Percentiles rank a stretch among this genome's conserved stretches.
phyloP scores from a whole-genome alignment of 208 protist genomes.

The Trypanosoma congolense region DNA sequence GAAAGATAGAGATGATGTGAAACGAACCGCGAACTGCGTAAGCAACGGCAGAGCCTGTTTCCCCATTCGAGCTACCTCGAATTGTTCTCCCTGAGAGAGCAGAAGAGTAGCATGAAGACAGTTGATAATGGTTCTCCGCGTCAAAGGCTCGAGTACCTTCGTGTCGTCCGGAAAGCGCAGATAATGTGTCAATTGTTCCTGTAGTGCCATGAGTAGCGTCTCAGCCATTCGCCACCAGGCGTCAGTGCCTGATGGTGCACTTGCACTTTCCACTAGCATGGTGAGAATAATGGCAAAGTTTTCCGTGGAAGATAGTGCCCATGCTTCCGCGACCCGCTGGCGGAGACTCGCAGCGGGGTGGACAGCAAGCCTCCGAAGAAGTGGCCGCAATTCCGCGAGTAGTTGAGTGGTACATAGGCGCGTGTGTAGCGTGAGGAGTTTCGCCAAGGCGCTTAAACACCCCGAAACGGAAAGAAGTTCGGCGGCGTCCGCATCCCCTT shows the following conservation, averaged over 20 bases:
- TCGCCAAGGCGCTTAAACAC: slow-evolving; percentile 11
- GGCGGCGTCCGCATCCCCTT: background rate
- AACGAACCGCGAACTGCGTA: slow-evolving; percentile 62
- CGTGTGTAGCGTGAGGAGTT: background rate
- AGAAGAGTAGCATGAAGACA: slow-evolving; percentile 17
- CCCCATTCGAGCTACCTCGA: slow-evolving; percentile 71
- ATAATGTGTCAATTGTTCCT: slow-evolving; percentile 52
- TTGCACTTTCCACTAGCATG: slow-evolving; percentile 12
- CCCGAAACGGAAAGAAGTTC: slow-evolving; percentile 9
- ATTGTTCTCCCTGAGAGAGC: slow-evolving; percentile 22
- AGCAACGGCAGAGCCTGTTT: slow-evolving; percentile 63
- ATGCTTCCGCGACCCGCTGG: slow-evolving; percentile 63
- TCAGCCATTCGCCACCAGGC: slow-evolving; percentile 59
- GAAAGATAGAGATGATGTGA: slow-evolving; percentile 26
- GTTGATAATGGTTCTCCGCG: background rate
- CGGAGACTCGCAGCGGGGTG: slow-evolving; percentile 71
- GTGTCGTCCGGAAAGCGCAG: slow-evolving; percentile 9
- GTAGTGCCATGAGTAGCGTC: slow-evolving; percentile 79
- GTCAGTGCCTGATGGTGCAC: slow-evolving; percentile 5
- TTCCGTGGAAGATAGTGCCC: slow-evolving; percentile 36
- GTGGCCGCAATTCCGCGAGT: background rate
- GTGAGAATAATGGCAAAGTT: slow-evolving; percentile 38
- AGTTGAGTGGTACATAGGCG: background rate
- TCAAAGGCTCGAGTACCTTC: background rate
- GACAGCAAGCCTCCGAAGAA: slow-evolving; percentile 45